These are phyloP conservation scores for Hondaea fermentalgiana DNA, from an alignment of 108 stramenopile species.

Conservation along the genomic window DNA sequence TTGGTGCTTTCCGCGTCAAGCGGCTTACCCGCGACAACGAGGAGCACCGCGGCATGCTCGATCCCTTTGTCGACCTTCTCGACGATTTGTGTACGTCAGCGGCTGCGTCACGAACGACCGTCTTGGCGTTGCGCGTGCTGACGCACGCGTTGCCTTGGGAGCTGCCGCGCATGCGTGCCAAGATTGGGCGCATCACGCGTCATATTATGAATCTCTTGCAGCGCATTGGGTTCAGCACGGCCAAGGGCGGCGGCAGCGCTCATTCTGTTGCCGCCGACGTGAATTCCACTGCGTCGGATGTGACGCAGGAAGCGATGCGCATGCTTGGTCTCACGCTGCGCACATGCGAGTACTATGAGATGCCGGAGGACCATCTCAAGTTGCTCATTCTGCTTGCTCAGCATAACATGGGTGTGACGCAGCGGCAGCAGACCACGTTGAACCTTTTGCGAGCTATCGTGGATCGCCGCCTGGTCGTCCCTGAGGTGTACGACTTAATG, in stretches of 20 bases:
- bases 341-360: background rate
- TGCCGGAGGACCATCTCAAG: background rate
- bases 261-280: background rate
- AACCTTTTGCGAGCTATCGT: background rate
- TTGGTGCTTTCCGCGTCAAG: background rate
- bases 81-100: background rate
- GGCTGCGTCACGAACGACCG: background rate
- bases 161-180: background rate
- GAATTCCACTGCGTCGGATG: background rate
- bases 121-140: background rate
- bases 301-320: background rate
- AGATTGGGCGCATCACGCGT: background rate
- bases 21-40: background rate
- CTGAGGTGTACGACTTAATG: constrained; percentile 32
- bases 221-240: background rate
- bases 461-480: background rate
- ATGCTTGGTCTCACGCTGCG: background rate
- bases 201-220: background rate
- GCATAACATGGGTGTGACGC: background rate
- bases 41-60: background rate
- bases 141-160: background rate
- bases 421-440: background rate
- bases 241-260: background rate
- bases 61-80: background rate
- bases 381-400: background rate